Evolutionary conservation across 306 rosid species (phyloP).

Genomic region (Cicer judaicum): DNA sequence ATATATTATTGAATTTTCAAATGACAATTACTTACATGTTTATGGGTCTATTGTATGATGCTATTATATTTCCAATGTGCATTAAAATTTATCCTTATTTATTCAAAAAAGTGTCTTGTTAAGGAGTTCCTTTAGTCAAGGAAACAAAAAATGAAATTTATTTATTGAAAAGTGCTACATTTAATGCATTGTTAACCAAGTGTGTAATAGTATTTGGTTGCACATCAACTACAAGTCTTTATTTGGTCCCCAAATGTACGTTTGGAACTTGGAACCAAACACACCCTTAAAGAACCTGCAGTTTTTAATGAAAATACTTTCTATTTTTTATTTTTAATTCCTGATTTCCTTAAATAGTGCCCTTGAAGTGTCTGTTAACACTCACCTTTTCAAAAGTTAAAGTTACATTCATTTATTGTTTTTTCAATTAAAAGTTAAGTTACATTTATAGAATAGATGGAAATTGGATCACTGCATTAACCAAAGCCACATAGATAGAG

Average conservation of each 20-base stretch:
- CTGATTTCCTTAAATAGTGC: not conserved
- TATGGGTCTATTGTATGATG: not conserved
- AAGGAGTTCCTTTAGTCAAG: not conserved
- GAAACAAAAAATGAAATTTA: not conserved
- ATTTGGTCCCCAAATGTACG: not conserved
- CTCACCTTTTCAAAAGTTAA: not conserved
- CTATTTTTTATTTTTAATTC: too few species aligned
- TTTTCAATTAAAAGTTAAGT: too few species aligned
- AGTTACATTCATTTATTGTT: too few species aligned
- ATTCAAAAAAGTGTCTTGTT: too few species aligned
- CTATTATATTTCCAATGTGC: slow-evolving; percentile 1
- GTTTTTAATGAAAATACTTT: not conserved
- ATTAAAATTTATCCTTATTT: not conserved
- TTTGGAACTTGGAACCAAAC: not conserved
- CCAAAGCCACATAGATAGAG: not conserved
- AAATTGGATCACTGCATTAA: not conserved
- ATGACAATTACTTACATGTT: not conserved
- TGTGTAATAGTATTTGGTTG: not conserved
- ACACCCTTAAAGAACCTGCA: not conserved
- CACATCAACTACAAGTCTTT: not conserved
- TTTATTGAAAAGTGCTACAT: not conserved
- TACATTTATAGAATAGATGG: not conserved
- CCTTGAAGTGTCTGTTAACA: not conserved
- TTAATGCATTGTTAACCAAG: not conserved
- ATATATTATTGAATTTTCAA: slow-evolving; percentile 1